Percentiles rank a stretch among this genome's conserved stretches.
phyloP scores from a whole-genome alignment of 2,329 filamentous ascomycete genomes.

The Phaeosphaeria sp. region DNA sequence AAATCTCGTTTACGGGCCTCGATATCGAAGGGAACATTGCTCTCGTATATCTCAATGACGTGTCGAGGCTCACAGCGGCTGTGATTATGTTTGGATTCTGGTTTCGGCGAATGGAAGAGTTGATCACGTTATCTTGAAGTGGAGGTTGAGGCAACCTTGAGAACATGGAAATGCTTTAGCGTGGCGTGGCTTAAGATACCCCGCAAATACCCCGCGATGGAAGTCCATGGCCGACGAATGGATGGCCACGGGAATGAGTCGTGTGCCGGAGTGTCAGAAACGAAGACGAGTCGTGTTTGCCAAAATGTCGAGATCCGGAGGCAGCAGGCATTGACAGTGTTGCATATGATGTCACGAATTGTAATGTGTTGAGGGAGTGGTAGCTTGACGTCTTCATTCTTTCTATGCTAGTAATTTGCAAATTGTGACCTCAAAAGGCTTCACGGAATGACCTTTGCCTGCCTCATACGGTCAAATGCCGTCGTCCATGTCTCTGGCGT shows the following conservation, averaged over 20 bases:
- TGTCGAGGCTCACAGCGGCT: no score
- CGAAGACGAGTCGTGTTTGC: constrained; percentile 6
- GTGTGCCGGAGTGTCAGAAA: constrained; percentile 1
- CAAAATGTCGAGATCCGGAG: not conserved
- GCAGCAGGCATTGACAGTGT: not conserved
- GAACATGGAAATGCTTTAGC: constrained; percentile 20
- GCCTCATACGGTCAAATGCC: constrained; percentile 53
- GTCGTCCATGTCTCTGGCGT: constrained; percentile 53
- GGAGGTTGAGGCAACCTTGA: constrained; percentile 1
- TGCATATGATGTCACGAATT: no score
- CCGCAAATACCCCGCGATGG: constrained; percentile 25
- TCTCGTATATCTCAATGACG: not conserved
- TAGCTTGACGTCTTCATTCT: not conserved
- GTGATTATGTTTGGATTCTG: not conserved
- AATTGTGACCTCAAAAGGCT: not conserved
- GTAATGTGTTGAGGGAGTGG: no score
- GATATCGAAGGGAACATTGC: not conserved
- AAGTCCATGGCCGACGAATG: not conserved
- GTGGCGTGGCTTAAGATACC: constrained; percentile 18
- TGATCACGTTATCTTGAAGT: constrained; percentile 23
- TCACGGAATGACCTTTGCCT: constrained; percentile 51
- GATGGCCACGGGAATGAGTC: constrained; percentile 9
- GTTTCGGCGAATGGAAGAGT: constrained; percentile 1
- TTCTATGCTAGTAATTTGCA: not conserved
- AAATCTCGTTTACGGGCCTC: not conserved